Percentiles rank a stretch among this genome's conserved stretches.
phyloP scores from a whole-genome alignment of 2,329 filamentous ascomycete genomes.

The Diaporthe australafricana region DNA sequence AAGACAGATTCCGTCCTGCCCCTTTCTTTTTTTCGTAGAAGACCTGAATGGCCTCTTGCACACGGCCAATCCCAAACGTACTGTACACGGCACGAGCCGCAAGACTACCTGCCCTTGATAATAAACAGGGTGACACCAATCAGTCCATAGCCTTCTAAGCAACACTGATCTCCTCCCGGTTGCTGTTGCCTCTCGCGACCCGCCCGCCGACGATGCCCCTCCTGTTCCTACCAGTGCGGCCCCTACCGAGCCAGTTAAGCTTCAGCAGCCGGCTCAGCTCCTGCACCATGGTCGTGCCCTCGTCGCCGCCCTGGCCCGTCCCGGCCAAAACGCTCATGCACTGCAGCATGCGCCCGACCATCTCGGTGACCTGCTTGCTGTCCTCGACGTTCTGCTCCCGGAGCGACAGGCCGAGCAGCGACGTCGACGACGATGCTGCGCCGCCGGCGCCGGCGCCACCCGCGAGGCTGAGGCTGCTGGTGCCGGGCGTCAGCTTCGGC shows the following conservation, averaged over 20 bases:
- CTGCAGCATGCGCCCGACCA: conserved; percentile 94
- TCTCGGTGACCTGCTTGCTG: conserved; percentile 88
- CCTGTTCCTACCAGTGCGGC: conserved; percentile 87
- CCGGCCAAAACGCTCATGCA: conserved; percentile 91
- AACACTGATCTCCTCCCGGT: conserved; percentile 56
- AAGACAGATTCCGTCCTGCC: conserved; percentile 19
- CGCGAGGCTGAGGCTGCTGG: conserved; percentile 38
- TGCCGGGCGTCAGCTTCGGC: conserved; percentile 12
- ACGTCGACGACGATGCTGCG: conserved; percentile 40
- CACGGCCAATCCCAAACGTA: not conserved
- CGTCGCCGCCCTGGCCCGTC: conserved; percentile 64
- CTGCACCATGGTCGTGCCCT: conserved; percentile 82
- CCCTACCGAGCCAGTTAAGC: conserved; percentile 95
- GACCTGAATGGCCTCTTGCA: not conserved
- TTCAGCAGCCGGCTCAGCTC: conserved; percentile 89
- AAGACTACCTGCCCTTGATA: not conserved
- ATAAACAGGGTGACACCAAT: not conserved
- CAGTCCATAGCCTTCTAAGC: conserved; percentile 26
- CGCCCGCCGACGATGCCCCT: conserved; percentile 86
- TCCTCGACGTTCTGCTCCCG: conserved; percentile 73
- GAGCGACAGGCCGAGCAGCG: conserved; percentile 47
- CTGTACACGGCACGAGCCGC: not conserved
- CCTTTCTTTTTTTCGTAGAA: conserved; percentile 22
- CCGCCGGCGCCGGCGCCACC: conserved; percentile 41
- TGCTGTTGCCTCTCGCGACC: conserved; percentile 57